Conservation (phyloP, 768 basidiomycete species). For the Agrocybe pediades region DNA sequence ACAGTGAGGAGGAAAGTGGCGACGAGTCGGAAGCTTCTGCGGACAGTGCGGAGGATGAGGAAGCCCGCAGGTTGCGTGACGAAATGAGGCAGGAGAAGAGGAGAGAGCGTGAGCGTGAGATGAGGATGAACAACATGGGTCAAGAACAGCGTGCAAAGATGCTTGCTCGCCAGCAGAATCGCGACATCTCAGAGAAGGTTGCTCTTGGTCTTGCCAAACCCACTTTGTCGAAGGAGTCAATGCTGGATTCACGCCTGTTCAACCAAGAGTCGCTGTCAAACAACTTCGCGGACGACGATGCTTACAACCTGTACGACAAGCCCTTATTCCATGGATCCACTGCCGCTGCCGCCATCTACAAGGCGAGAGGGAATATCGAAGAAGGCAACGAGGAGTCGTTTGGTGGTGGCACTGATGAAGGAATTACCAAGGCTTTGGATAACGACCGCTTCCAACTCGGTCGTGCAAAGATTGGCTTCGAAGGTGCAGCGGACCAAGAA, state of each 20-base stretch:
- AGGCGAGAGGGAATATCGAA: conserved; percentile 83
- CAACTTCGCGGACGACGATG: conserved; percentile 88
- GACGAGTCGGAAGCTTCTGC: conserved; percentile 57
- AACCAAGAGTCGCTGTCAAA: conserved; percentile 88
- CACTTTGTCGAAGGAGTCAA: conserved; percentile 92
- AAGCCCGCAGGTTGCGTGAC: conserved; percentile 84
- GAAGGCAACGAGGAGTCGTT: conserved; percentile 91
- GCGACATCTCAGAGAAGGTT: conserved; percentile 99
- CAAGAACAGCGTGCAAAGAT: conserved; percentile 94
- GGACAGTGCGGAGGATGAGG: conserved; percentile 75
- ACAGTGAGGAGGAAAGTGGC: conserved; percentile 55
- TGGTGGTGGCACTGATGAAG: conserved; percentile 94
- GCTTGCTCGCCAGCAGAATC: conserved; percentile 94
- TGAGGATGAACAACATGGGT: conserved; percentile 99
- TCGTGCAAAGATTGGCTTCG: conserved; percentile 82
- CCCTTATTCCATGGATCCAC: conserved; percentile 7
- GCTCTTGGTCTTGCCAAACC: conserved; percentile 98
- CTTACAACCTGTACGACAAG: conserved; percentile 89
- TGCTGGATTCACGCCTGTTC: conserved; percentile 97
- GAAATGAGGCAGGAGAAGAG: conserved; percentile 90
- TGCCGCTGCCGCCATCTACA: conserved; percentile 86
- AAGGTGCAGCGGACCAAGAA: conserved; percentile 87
- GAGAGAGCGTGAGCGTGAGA: conserved; percentile 91
- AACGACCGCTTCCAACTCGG: conserved; percentile 96
- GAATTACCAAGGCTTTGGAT: conserved; percentile 85